Evolutionary conservation across 2,329 filamentous ascomycete species (phyloP), one percentile per base, ranked within the genome.

Genomic region (Lasiodiplodia sp.): DNA sequence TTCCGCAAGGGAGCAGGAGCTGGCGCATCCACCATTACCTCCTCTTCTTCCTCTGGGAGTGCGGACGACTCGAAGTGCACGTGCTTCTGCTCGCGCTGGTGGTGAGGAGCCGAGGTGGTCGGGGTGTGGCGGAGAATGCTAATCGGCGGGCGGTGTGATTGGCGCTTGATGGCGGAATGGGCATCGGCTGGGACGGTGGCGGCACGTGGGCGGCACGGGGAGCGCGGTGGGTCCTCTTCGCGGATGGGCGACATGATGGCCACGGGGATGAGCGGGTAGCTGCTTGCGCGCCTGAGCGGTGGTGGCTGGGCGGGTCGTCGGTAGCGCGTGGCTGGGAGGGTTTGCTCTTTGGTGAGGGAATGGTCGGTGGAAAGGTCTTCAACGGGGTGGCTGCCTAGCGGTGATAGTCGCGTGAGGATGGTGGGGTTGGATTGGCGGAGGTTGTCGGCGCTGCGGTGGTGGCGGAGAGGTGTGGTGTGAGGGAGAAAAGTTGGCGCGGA

Each of bases 391-490:
- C 28, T 64, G 23, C 40, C 23, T 11, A 51, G 44, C 5, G 60
- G 31, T 6, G 60, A 52, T 28, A 31, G 4, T n/a, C 28, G 57
- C 14, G 57, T 49, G 23, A 44, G 25, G 16, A 16, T 12, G 21
- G n/a, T 7, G 38, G 38, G 14, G 57, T 10, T 11, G 34, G 38
- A 38, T n/a, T 23, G n/a, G 57, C 38, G 40, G 18, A 57, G 31
- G 55, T 57, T 37, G n/a, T 57, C 55, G 55, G 55, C 55, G 34
- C 55, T 57, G 55, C n/a, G 16, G 55, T 21, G 18, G 55, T 37
- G 55, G 31, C 55, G 55, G 10, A 38, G 34, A n/a, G 55, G 34
- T 18, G 44, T n/a, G 25, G 57, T 18, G 57, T 12, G 38, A 7
- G 38, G 37, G 2, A n/a, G 14, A 23, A 63, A 25, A 1, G 37